phyloP scores from a whole-genome alignment of 345 rosid genomes.

The Eucalyptus grandis region DNA sequence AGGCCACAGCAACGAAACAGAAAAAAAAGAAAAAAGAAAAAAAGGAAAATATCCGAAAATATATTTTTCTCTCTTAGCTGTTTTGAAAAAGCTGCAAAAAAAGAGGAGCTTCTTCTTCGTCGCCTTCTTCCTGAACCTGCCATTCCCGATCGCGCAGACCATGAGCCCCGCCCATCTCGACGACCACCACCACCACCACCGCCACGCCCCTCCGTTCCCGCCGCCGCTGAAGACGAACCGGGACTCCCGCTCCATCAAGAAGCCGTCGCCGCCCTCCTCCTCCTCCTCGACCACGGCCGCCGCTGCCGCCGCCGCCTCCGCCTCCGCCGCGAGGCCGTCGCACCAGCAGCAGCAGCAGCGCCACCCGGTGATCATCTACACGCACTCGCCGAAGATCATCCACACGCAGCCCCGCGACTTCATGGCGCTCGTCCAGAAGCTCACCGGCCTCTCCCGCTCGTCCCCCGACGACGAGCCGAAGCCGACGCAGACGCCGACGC shows the following conservation, averaged over 20 bases:
- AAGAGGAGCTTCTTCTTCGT: background rate
- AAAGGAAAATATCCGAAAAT: too few relatives aligned
- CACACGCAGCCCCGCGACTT: constrained; percentile 82
- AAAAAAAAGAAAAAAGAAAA: too few relatives aligned
- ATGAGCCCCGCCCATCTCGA: constrained; percentile 22
- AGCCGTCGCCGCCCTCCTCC: constrained; percentile 10
- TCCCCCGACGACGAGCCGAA: constrained; percentile 8
- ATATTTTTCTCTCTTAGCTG: too few relatives aligned
- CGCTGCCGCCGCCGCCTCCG: constrained; percentile 8
- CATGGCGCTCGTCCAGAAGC: constrained; percentile 87
- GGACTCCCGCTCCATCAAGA: constrained; percentile 46
- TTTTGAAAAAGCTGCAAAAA: too few relatives aligned
- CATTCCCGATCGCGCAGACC: background rate
- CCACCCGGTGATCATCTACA: constrained; percentile 91
- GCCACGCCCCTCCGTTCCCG: background rate
- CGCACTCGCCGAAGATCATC: constrained; percentile 84
- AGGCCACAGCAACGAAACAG: too few relatives aligned
- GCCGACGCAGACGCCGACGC: background rate
- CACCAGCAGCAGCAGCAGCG: constrained; percentile 6
- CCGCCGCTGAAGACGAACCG: constrained; percentile 27
- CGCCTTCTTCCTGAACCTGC: background rate
- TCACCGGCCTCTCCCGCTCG: constrained; percentile 64
- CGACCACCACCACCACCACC: background rate
- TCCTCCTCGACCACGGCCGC: constrained; percentile 20
- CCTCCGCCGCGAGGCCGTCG: background rate